Evolutionary conservation across 2,329 filamentous ascomycete species (phyloP), one percentile per base, ranked within the genome.

Genomic region (Calcarisporium arbuscula): DNA sequence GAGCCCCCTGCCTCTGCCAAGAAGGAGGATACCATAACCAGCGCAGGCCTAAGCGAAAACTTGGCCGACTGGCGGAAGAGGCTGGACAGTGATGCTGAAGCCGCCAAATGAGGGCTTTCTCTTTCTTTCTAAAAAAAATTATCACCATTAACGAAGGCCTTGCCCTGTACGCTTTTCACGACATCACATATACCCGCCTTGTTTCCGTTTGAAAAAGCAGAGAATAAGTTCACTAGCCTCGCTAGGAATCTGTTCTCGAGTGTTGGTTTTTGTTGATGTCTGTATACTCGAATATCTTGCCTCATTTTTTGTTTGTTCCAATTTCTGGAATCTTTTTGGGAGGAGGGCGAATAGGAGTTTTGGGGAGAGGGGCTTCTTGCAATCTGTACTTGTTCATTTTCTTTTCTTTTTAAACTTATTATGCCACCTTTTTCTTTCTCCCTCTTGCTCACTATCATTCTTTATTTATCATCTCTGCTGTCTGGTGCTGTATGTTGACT

Each of bases 51-150:
- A 46, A 86, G 76, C 50, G 81, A 82, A 53, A 86, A 78, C 48
- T 61, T 92, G 28, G 80, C 82, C 9, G 83, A 85, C 54, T 94
- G 86, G 86, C 72, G 85, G 47, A 84, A 85, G 58, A 72, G 82
- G 50, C 68, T 92, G 36, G 84, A 90, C 56, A 62, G 58, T 6
- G 64, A 66, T n/a, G n/a, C n/a, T n/a, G n/a, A n/a, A n/a, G n/a
- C n/a, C n/a, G n/a, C n/a, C n/a, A n/a, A n/a, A n/a, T n/a, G n/a
- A n/a, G n/a, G n/a, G n/a, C n/a, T n/a, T n/a, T n/a, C n/a, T n/a
- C n/a, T n/a, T n/a, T n/a, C n/a, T n/a, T n/a, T n/a, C n/a, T n/a
- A n/a, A n/a, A n/a, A n/a, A n/a, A n/a, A n/a, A n/a, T n/a, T n/a
- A n/a, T n/a, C n/a, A n/a, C n/a, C n/a, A n/a, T n/a, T n/a, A n/a